These are phyloP conservation scores for Rhodotorula paludigena DNA, from an alignment of 768 basidiomycete genomes.

Conservation along the genomic window DNA sequence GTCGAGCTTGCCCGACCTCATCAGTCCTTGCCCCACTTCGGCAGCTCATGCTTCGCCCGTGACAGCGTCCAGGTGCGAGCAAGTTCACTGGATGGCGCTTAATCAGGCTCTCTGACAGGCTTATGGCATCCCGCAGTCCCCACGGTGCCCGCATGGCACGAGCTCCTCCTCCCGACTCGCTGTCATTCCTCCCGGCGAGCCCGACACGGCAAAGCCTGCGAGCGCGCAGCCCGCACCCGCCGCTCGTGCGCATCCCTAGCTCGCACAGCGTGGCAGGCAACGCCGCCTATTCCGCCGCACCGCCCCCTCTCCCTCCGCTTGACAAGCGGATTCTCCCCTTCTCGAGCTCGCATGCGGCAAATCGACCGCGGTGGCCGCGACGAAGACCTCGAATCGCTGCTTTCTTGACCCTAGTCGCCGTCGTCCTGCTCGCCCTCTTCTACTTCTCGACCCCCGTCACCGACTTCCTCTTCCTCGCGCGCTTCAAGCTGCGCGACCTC, in stretches of 20 bases:
- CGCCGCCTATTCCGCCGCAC: neutral
- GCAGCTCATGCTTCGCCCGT: too few species aligned
- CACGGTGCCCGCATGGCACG: too few species aligned
- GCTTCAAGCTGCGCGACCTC: slow-evolving; percentile 32
- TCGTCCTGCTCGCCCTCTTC: neutral
- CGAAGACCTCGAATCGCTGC: neutral
- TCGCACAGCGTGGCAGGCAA: slow-evolving; percentile 2
- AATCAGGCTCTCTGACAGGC: too few species aligned
- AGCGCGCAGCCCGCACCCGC: neutral
- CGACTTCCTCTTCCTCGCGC: slow-evolving; percentile 6
- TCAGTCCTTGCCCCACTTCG: too few species aligned
- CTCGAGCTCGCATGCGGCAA: neutral
- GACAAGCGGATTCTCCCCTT: neutral
- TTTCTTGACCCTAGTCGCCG: neutral
- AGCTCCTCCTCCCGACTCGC: too few species aligned
- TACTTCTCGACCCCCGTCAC: neutral
- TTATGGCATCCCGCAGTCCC: too few species aligned
- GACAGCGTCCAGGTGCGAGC: too few species aligned
- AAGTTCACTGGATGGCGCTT: too few species aligned
- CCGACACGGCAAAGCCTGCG: too few species aligned
- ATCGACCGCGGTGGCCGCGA: neutral
- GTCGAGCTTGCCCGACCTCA: too few species aligned
- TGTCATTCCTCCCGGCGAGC: too few species aligned
- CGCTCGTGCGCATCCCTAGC: neutral
- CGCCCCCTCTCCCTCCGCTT: slow-evolving; percentile 3